A percentile compares a stretch with the other conserved stretches of the same genome.
Evolutionary conservation across 208 protist genomes (phyloP).

Genomic region (Endotrypanum monterogeii): DNA sequence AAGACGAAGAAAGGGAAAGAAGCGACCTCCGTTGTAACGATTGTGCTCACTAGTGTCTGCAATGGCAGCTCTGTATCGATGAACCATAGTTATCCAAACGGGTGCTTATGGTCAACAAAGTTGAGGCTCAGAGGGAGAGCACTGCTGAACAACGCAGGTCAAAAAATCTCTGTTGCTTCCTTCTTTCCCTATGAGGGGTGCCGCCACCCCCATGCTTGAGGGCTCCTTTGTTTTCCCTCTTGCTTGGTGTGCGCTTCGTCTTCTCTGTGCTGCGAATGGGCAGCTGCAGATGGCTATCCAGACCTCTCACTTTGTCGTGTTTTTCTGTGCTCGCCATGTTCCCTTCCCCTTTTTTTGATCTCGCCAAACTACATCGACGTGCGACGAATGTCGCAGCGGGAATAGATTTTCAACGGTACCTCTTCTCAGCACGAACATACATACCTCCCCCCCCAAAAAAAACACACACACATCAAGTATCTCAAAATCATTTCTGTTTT

Average conservation of each 20-base stretch:
- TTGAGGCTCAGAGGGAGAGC: too few species aligned
- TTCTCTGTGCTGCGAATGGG: not conserved
- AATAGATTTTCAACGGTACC: not conserved
- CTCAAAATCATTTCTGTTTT: not conserved
- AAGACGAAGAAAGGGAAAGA: too few species aligned
- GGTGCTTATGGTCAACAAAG: not conserved
- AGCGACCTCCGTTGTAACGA: not conserved
- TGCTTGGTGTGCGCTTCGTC: not conserved
- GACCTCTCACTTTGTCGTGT: not conserved
- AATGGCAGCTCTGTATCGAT: not conserved
- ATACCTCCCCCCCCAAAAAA: too few species aligned
- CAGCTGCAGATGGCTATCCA: not conserved
- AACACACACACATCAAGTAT: too few species aligned
- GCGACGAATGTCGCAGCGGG: not conserved
- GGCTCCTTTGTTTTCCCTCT: not conserved
- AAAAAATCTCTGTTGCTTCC: not conserved
- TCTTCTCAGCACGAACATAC: not conserved
- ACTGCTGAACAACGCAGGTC: not conserved
- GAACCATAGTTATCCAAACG: not conserved
- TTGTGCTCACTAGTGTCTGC: not conserved
- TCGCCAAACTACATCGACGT: not conserved
- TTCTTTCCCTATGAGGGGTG: not conserved
- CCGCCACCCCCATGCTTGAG: not conserved
- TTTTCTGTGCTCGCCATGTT: not conserved
- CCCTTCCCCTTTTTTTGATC: not conserved